phyloP scores from a whole-genome alignment of 2,329 filamentous ascomycete species.

The Davidsoniella eucalypti region DNA sequence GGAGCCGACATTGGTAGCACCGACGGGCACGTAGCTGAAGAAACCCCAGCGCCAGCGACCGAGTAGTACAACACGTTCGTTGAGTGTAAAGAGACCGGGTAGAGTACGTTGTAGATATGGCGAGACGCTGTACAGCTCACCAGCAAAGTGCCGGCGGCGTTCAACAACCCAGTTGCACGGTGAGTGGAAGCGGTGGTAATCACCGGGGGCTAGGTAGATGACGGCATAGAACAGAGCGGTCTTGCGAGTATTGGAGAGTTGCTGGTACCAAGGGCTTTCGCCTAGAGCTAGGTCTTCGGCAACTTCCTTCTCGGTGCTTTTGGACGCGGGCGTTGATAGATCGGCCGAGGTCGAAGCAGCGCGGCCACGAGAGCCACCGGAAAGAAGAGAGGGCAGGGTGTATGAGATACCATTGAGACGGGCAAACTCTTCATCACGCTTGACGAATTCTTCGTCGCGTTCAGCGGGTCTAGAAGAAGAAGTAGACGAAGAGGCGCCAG shows the following conservation, averaged over 20 bases:
- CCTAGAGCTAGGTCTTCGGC: conserved; percentile 65
- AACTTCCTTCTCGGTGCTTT: conserved; percentile 47
- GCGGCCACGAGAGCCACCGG: conserved; percentile 42
- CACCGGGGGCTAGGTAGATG: conserved; percentile 80
- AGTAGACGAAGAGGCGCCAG: conserved; percentile 12
- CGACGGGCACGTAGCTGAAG: conserved; percentile 90
- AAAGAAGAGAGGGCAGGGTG: conserved; percentile 73
- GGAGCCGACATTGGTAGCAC: conserved; percentile 91
- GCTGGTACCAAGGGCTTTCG: conserved; percentile 52
- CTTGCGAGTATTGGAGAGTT: conserved; percentile 32
- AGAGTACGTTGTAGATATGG: conserved; percentile 87
- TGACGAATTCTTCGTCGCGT: conserved; percentile 49
- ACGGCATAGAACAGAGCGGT: conserved; percentile 84
- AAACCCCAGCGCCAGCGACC: conserved; percentile 95
- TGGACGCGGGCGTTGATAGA: conserved; percentile 58
- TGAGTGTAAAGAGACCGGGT: conserved; percentile 87
- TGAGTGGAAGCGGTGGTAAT: conserved; percentile 97
- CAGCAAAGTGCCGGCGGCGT: conserved; percentile 87
- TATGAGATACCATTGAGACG: conserved; percentile 90
- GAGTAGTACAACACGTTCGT: conserved; percentile 85
- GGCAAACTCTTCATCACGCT: conserved; percentile 81
- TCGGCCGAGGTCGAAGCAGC: conserved; percentile 31
- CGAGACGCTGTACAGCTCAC: conserved; percentile 86
- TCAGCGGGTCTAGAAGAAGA: conserved; percentile 18
- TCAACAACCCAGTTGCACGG: conserved; percentile 92